Conservation (phyloP, 2,329 filamentous ascomycete species). For the Colletotrichum noveboracense region DNA sequence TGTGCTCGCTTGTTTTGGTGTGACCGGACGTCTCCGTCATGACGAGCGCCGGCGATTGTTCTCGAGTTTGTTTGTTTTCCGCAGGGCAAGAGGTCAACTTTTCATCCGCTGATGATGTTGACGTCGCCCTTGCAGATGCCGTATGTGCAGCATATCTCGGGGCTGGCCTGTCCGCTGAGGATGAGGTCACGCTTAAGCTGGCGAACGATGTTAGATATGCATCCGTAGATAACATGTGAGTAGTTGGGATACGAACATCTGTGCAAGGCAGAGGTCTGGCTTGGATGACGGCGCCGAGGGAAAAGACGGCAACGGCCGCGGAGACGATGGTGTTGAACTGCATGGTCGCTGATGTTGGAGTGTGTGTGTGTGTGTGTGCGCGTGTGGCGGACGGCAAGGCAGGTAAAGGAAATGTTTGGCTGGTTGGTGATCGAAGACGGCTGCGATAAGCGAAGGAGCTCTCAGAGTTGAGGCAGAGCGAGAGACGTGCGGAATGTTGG, state of each 20-base stretch:
- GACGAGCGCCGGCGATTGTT: conserved; percentile 5
- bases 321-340: conserved; percentile 28
- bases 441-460: neutral
- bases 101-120: conserved; percentile 48
- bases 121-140: conserved; percentile 56
- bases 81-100: neutral
- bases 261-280: conserved; percentile 43
- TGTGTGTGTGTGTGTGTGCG: neutral
- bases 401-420: neutral
- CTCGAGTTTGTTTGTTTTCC: conserved; percentile 3
- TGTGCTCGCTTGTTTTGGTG: neutral
- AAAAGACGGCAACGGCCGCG: conserved; percentile 25
- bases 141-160: conserved; percentile 60
- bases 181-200: conserved; percentile 47
- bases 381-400: neutral
- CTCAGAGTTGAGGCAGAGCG: neutral
- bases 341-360: conserved; percentile 24
- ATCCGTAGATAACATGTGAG: neutral
- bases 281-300: conserved; percentile 28
- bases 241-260: conserved; percentile 35
- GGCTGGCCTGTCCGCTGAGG: conserved; percentile 49
- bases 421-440: neutral
- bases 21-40: neutral
- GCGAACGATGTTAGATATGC: conserved; percentile 2
- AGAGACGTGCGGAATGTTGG: neutral